Percentiles rank a stretch among this genome's conserved stretches.
Evolutionary conservation across 495 filamentous ascomycete genomes (phyloP).

Genomic region (Parathielavia appendiculata): DNA sequence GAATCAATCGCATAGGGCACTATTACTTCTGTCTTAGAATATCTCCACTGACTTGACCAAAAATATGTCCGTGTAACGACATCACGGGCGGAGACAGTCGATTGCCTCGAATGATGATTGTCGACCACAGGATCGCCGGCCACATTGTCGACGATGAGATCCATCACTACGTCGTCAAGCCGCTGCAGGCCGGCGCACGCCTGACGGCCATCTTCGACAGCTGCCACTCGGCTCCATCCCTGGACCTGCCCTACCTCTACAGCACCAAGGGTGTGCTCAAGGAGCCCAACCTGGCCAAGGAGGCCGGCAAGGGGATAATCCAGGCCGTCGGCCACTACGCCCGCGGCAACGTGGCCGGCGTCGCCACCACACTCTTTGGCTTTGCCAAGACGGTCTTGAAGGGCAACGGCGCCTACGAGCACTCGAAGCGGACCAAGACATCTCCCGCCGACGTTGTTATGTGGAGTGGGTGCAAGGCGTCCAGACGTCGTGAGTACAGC

Average conservation of each 20-base stretch:
- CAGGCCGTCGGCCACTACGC: slow-evolving; percentile 78
- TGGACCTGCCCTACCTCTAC: slow-evolving; percentile 96
- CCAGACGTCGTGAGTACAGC: slow-evolving; percentile 80
- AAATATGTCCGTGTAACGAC: background rate
- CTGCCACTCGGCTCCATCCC: slow-evolving; percentile 92
- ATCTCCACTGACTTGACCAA: too few species aligned
- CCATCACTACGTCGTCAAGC: slow-evolving; percentile 80
- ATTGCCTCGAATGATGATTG: background rate
- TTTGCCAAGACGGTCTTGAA: slow-evolving; percentile 85
- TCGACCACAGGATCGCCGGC: slow-evolving; percentile 75
- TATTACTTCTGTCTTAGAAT: too few species aligned
- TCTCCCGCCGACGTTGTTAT: slow-evolving; percentile 95
- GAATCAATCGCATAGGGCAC: too few species aligned
- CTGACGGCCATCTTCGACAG: slow-evolving; percentile 97
- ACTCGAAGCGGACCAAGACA: slow-evolving; percentile 82
- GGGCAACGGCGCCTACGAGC: slow-evolving; percentile 79
- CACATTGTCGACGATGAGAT: slow-evolving; percentile 98
- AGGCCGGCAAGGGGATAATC: slow-evolving; percentile 86
- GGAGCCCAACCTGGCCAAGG: slow-evolving; percentile 94
- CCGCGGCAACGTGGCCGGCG: slow-evolving; percentile 73
- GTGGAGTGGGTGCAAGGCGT: slow-evolving; percentile 93
- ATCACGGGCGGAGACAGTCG: background rate
- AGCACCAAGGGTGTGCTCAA: slow-evolving; percentile 93
- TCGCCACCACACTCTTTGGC: slow-evolving; percentile 65
- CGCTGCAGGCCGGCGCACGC: slow-evolving; percentile 78